Evolutionary conservation across 495 filamentous ascomycete species (phyloP).

Genomic region (Talaromyces ruber): DNA sequence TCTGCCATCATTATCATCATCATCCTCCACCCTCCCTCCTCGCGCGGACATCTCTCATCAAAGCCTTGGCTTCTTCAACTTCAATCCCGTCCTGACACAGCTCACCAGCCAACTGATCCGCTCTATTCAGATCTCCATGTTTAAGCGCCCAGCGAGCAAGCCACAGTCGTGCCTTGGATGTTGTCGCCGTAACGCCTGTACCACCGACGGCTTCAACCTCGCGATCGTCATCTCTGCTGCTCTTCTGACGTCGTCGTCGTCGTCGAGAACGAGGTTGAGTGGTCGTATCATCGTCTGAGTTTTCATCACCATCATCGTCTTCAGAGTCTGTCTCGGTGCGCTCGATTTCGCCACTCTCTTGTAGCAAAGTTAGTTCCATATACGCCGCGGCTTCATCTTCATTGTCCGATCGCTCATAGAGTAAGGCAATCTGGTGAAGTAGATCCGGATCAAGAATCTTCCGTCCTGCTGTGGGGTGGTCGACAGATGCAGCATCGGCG

Average conservation of each 20-base stretch:
- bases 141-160: conserved; percentile 74
- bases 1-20: not conserved
- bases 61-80: conserved; percentile 94
- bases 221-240: conserved; percentile 43
- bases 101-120: conserved; percentile 77
- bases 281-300: conserved; percentile 35
- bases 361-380: conserved; percentile 89
- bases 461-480: conserved; percentile 11
- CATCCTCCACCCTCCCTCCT: conserved; percentile 51
- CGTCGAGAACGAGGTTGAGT: conserved; percentile 1
- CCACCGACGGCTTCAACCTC: conserved; percentile 42
- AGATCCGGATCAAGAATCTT: conserved; percentile 81
- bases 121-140: conserved; percentile 61
- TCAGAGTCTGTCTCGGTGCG: conserved; percentile 25
- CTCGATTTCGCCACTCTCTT: conserved; percentile 57
- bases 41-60: conserved; percentile 81
- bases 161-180: conserved; percentile 90
- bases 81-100: conserved; percentile 94
- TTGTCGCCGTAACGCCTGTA: conserved; percentile 76
- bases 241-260: conserved; percentile 18
- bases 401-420: conserved; percentile 75
- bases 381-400: conserved; percentile 75
- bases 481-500: conserved; percentile 14
- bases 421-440: conserved; percentile 76
- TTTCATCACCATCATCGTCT: conserved; percentile 25